phyloP scores from a whole-genome alignment of 306 rosid species.

The Vigna unguiculata region DNA sequence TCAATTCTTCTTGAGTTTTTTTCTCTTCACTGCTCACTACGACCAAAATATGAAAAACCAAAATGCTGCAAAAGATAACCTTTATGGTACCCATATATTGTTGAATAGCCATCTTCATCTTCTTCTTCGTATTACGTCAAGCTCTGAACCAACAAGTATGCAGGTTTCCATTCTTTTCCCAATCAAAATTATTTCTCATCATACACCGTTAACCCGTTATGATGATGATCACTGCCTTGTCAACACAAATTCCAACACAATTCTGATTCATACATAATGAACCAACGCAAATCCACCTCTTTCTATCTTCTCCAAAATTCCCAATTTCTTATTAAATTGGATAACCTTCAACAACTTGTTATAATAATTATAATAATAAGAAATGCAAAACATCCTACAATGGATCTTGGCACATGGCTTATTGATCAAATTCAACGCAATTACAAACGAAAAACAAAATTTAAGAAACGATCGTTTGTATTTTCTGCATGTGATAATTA shows the following conservation, averaged over 20 bases:
- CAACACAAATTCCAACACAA: slow-evolving; percentile 43
- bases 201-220: slow-evolving; percentile 39
- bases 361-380: not conserved
- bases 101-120: slow-evolving; percentile 52
- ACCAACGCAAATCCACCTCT: slow-evolving; percentile 21
- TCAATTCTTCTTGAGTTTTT: slow-evolving; percentile 53
- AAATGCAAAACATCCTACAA: slow-evolving; percentile 4
- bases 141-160: slow-evolving; percentile 50
- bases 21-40: slow-evolving; percentile 53
- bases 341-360: slow-evolving; percentile 5
- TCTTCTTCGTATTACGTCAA: slow-evolving; percentile 62
- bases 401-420: not conserved
- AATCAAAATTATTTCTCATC: slow-evolving; percentile 40
- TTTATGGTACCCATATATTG: slow-evolving; percentile 60
- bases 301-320: slow-evolving; percentile 16
- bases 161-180: slow-evolving; percentile 52
- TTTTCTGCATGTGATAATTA: slow-evolving; percentile 56
- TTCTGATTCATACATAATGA: slow-evolving; percentile 28
- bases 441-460: slow-evolving; percentile 38
- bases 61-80: slow-evolving; percentile 61
- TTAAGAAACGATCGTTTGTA: not conserved
- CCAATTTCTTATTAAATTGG: slow-evolving; percentile 45
- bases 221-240: slow-evolving; percentile 13
- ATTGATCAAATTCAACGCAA: slow-evolving; percentile 33
- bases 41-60: slow-evolving; percentile 56